Evolutionary conservation across 345 rosid genomes (phyloP), one percentile per base, ranked within the genome.

Genomic region (Punica granatum): DNA sequence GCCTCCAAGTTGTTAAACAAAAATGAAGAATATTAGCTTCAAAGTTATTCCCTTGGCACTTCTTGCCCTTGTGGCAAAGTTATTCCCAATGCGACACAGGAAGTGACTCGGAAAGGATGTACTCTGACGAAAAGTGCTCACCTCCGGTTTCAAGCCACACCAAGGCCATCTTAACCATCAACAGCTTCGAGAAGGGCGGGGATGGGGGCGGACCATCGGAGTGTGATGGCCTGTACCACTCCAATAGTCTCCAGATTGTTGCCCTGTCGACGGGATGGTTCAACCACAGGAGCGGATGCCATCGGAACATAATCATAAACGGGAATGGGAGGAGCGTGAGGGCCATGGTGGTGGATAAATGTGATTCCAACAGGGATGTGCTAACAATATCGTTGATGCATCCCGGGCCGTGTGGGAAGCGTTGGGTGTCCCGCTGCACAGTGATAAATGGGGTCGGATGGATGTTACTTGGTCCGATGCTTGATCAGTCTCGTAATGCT

Each of bases 381-480:
- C 74, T 30, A 54, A 73, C 67, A 73, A 77, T 54, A 71, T 75
- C 30, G 74, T 69, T 10, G 74, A 67, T 67, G 81, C 77, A 30
- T 76, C 83, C 0, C 64, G 58, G 41, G 79, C 75, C 10, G 82
- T 80, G 59, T 80, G 82, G 81, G 51, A 75, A 49, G 77, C 77
- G 21, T 64, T 80, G 70, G 79, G 78, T 0, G 79, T 78, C 46
- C 61, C 74, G 3, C 21, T 28, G 15, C 34, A 71, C 2, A 23
- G 37, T 19, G 35, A 2, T 1, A 41, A 78, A 26, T 53, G 66
- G 75, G 79, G 86, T 62, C 70, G 19, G 46, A 19, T 76, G 65
- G 69, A 83, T n/a, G 53, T 76, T 7, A 56, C 72, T 8, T 75
- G 82, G 81, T 61, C 78, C 41, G 67, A 78, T 72, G 86, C 78